Conservation (phyloP, 768 basidiomycete genomes). For the Tylopilus plumbeoviolaceoides region DNA sequence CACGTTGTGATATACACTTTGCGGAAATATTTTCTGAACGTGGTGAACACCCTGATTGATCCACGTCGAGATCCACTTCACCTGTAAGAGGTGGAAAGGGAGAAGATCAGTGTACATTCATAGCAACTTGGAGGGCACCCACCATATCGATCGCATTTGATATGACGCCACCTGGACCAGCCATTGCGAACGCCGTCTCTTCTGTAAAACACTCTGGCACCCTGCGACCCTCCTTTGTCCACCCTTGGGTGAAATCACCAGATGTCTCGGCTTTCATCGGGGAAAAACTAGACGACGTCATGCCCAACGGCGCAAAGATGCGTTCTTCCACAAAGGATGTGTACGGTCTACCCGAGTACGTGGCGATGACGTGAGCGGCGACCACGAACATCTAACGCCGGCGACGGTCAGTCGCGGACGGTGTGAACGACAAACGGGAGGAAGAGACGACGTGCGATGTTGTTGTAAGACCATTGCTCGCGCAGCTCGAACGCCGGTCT, state of each 20-base stretch:
- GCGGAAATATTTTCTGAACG: constrained; percentile 33
- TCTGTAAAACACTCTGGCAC: constrained; percentile 32
- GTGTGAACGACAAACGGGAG: neutral
- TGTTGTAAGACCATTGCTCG: constrained; percentile 37
- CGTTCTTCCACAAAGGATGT: constrained; percentile 39
- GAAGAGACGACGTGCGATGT: constrained; percentile 24
- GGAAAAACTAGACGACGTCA: constrained; percentile 37
- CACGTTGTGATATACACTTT: constrained; percentile 23
- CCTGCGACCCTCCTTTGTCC: constrained; percentile 30
- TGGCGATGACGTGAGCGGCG: constrained; percentile 32
- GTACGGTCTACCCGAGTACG: constrained; percentile 32
- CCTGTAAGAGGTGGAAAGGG: constrained; percentile 21
- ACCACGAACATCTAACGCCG: constrained; percentile 37
- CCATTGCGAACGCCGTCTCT: constrained; percentile 19
- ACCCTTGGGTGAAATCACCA: constrained; percentile 33
- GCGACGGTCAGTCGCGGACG: too few species aligned
- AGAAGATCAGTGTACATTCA: neutral
- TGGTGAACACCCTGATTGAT: constrained; percentile 33
- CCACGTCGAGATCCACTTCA: constrained; percentile 36
- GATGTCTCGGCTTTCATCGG: constrained; percentile 28
- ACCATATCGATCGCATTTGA: constrained; percentile 41
- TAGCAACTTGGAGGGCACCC: neutral
- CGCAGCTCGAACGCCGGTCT: constrained; percentile 34
- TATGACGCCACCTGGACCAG: constrained; percentile 43
- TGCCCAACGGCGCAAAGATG: constrained; percentile 38